phyloP scores from a whole-genome alignment of 73 alveolate genomes.

The Symbiodinium pilosum region DNA sequence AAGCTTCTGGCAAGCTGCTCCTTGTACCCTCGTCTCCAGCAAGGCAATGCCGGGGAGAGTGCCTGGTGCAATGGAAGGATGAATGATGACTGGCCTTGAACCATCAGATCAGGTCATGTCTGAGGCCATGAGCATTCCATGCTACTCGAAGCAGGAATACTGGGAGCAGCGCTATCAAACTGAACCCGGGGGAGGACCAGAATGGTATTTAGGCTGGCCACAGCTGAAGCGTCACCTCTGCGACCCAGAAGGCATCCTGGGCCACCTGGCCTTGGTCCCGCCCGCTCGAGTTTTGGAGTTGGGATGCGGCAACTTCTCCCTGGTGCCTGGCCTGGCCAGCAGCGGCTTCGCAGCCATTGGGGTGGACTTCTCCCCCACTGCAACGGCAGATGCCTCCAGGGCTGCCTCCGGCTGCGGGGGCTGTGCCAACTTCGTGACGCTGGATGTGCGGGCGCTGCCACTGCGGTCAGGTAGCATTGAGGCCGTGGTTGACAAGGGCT shows the following conservation, averaged over 20 bases:
- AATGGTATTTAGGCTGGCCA: background rate
- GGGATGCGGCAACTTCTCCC: slow-evolving; percentile 6
- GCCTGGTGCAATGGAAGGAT: too few species aligned
- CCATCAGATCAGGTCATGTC: too few species aligned
- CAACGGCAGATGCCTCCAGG: background rate
- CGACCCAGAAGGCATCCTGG: background rate
- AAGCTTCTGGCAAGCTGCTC: too few species aligned
- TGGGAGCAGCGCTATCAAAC: background rate
- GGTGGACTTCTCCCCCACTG: background rate
- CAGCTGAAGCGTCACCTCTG: background rate
- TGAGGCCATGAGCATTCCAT: background rate
- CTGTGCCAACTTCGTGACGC: background rate
- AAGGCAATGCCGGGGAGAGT: too few species aligned
- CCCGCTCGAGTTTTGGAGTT: background rate
- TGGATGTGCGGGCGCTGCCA: background rate
- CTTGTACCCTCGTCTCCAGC: too few species aligned
- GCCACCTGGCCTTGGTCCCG: background rate
- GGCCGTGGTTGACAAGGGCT: background rate
- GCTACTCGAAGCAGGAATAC: background rate
- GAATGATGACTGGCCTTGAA: too few species aligned
- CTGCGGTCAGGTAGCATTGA: background rate
- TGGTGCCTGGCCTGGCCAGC: background rate
- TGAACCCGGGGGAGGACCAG: background rate
- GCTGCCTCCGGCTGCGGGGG: background rate
- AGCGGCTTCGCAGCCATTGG: slow-evolving; percentile 2